phyloP scores from a whole-genome alignment of 192 early-diverging fungal species.

The Dimargaris cristalligena region DNA sequence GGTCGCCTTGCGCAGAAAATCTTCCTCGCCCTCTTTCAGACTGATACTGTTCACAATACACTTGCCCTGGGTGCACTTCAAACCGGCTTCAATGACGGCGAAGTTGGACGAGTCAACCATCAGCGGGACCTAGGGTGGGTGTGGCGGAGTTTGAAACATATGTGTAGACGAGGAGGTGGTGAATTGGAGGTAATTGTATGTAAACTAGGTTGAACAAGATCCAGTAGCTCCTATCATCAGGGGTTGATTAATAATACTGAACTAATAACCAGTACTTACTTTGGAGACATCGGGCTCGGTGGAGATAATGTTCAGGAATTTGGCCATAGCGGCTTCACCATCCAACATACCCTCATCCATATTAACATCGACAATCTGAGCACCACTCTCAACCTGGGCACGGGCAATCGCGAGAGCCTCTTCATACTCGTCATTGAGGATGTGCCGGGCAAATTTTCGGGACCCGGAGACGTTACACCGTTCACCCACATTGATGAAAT shows the following conservation, averaged over 20 bases:
- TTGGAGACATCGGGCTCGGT: constrained; percentile 82
- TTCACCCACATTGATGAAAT: constrained; percentile 92
- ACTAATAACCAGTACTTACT: constrained; percentile 21
- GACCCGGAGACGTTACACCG: constrained; percentile 96
- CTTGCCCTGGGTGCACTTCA: constrained; percentile 93
- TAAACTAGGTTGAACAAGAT: too few relatives aligned
- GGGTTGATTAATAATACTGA: too few relatives aligned
- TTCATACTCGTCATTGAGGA: constrained; percentile 83
- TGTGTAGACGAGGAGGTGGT: too few relatives aligned
- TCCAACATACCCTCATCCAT: constrained; percentile 96
- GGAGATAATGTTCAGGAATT: constrained; percentile 85
- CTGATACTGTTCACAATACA: constrained; percentile 96
- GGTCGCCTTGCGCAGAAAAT: constrained; percentile 80
- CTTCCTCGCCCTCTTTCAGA: constrained; percentile 84
- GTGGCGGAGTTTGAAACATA: too few relatives aligned
- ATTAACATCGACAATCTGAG: constrained; percentile 88
- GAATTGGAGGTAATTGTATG: too few relatives aligned
- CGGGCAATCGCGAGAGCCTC: constrained; percentile 87
- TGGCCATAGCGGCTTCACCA: constrained; percentile 82
- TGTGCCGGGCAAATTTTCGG: constrained; percentile 82
- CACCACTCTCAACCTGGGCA: constrained; percentile 86
- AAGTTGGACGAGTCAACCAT: constrained; percentile 98
- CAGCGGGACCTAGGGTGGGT: constrained; percentile 61
- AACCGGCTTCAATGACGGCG: constrained; percentile 85
- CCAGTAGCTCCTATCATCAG: too few relatives aligned